These are phyloP conservation scores for Chrysosporium queenslandicum DNA, from an alignment of 2,329 filamentous ascomycete genomes.

Conservation along the genomic window DNA sequence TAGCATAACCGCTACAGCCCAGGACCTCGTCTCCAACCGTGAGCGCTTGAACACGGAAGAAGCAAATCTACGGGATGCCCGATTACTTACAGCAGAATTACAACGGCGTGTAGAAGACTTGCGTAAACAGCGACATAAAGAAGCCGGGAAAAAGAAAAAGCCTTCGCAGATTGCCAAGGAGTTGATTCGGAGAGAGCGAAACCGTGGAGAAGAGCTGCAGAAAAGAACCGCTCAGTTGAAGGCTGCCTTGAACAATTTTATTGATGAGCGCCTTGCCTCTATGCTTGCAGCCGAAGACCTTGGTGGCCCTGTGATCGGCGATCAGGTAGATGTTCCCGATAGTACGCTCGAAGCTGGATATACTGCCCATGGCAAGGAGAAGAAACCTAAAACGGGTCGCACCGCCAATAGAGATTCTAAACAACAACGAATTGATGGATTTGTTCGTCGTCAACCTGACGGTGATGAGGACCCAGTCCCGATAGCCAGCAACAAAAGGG, in stretches of 20 bases:
- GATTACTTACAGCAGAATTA: constrained; percentile 39
- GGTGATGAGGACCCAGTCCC: constrained; percentile 18
- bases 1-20: constrained; percentile 42
- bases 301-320: constrained; percentile 71
- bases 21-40: constrained; percentile 33
- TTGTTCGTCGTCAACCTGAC: constrained; percentile 34
- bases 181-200: constrained; percentile 50
- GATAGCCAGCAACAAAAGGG: constrained; percentile 34
- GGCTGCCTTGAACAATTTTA: constrained; percentile 57
- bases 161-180: constrained; percentile 54
- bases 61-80: constrained; percentile 39
- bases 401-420: constrained; percentile 26
- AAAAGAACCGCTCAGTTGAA: constrained; percentile 52
- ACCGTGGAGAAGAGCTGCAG: constrained; percentile 52
- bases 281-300: constrained; percentile 77
- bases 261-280: constrained; percentile 57
- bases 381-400: constrained; percentile 35
- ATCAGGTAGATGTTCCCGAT: constrained; percentile 55
- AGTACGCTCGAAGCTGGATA: constrained; percentile 45
- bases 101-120: constrained; percentile 51
- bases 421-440: constrained; percentile 44
- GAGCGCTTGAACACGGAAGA: constrained; percentile 38
- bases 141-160: constrained; percentile 34
- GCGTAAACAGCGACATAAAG: constrained; percentile 42
- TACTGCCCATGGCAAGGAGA: constrained; percentile 42